A percentile compares a stretch with the other conserved stretches of the same genome.
These are phyloP conservation scores for Aspergillus asperescens DNA, from an alignment of 495 filamentous ascomycete genomes.

Conservation along the genomic window DNA sequence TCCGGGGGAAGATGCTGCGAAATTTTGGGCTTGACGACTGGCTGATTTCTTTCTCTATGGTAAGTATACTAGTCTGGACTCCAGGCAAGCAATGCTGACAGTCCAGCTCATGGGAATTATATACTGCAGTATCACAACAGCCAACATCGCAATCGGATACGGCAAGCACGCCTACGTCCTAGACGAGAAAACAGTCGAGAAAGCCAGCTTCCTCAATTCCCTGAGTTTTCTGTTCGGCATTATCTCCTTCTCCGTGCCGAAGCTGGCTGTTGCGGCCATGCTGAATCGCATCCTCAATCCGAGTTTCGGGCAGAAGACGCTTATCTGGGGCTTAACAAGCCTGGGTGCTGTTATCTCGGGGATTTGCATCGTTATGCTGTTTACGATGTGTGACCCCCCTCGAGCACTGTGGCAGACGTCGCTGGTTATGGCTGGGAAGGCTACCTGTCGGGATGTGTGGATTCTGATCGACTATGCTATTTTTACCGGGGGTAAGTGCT, in stretches of 20 bases:
- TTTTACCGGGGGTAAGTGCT: constrained; percentile 32
- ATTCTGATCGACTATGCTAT: constrained; percentile 36
- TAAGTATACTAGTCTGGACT: constrained; percentile 7
- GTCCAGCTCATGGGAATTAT: constrained; percentile 21
- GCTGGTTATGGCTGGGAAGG: constrained; percentile 19
- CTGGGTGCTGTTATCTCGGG: constrained; percentile 16
- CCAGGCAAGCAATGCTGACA: not conserved
- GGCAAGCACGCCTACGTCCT: constrained; percentile 23
- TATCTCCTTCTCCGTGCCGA: constrained; percentile 26
- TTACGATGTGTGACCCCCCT: constrained; percentile 28
- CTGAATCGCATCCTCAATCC: constrained; percentile 27
- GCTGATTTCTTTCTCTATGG: constrained; percentile 42
- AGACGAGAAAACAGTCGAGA: constrained; percentile 9
- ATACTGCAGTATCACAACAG: constrained; percentile 16
- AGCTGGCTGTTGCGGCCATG: constrained; percentile 26
- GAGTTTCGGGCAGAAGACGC: constrained; percentile 7
- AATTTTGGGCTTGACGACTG: constrained; percentile 49
- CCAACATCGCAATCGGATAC: constrained; percentile 26
- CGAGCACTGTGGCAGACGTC: constrained; percentile 24
- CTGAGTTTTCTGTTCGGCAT: constrained; percentile 26
- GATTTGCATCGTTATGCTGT: constrained; percentile 25
- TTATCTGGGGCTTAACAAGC: constrained; percentile 20
- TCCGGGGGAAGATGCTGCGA: constrained; percentile 38
- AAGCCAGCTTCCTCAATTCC: constrained; percentile 20
- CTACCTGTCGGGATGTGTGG: constrained; percentile 26